Base-by-base conservation (phyloP, 208 protist genomes). In the Trypanosoma lewisi region DNA sequence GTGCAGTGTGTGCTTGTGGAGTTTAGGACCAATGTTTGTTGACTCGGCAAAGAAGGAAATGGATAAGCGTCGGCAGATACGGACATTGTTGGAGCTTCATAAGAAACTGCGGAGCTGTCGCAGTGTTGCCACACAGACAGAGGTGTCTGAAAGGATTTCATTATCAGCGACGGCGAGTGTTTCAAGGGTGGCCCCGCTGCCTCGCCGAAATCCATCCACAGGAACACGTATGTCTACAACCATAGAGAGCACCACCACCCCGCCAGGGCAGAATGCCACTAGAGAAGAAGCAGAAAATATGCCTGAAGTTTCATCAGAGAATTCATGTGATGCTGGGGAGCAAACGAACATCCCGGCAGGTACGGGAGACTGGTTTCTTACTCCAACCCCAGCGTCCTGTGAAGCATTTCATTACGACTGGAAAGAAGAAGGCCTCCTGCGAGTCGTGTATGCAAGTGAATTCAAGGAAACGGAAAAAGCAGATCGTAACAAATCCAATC, bases 121-220 rank as follows among this genome's bases (percentile, higher is more conserved):
- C 61, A 79, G 89, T 65, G 83, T 75, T 37, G 64, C 70, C 37
- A 93, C 87, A 57, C 87, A 90, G 73, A 90, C 83, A 3, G 81
- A 69, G 34, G 60, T 78, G 28, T 8, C 33, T 55, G 39, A 36
- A 37, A 39, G 28, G 41, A n/a, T 28, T 51, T 57, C 72, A 52
- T 45, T 34, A 4, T 21, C 23, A n/a, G 42, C 16, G 4, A 25
- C 16, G 4, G n/a, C 42, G 16, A 21, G 7, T 47, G 42, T 1
- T 14, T 21, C 9, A 19, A 47, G 4, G 1, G 42, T 21, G 42
- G 0, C n/a, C 17, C n/a, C 42, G 4, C 9, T 47, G 1, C 16
- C 16, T 2, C 4, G 42, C 42, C 7, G 42, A 9, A 21, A 33
- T 31, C 27, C 5, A 49, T 23, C 21, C n/a, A 27, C 17, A 4